Conservation (phyloP, 768 basidiomycete genomes). For the Podaxis carcinomalis region DNA sequence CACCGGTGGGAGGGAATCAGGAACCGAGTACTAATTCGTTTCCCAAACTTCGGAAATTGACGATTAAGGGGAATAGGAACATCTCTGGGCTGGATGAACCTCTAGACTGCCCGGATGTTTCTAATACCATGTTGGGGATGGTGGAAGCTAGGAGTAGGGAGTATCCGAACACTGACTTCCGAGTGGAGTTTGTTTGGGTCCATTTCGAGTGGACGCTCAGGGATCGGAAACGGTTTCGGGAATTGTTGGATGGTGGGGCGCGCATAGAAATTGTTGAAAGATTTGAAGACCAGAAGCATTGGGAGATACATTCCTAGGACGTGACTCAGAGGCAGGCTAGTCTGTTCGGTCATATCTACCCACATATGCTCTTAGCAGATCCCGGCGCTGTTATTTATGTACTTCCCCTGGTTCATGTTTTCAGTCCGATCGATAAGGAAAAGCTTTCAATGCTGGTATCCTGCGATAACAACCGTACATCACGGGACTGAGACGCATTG, state of each 20-base stretch:
- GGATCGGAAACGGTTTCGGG: background rate
- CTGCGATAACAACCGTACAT: no score
- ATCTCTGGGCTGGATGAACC: background rate
- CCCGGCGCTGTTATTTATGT: no score
- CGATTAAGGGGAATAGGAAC: background rate
- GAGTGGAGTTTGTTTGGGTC: background rate
- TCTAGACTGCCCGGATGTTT: background rate
- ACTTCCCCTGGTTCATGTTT: no score
- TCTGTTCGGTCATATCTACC: no score
- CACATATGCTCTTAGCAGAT: no score
- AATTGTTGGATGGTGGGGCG: background rate
- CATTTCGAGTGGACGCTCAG: background rate
- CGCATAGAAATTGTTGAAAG: background rate
- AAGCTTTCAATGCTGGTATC: no score
- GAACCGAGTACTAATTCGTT: background rate
- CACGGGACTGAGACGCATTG: no score
- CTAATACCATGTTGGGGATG: background rate
- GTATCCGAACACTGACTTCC: background rate
- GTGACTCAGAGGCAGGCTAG: background rate
- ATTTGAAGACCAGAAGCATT: background rate
- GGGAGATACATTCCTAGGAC: background rate
- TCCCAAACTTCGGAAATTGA: background rate
- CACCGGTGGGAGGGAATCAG: background rate
- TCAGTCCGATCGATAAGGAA: no score
- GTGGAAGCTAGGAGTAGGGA: background rate